These are phyloP conservation scores for Bruguiera hainesii DNA, from an alignment of 441 rosid genomes.

Conservation along the genomic window DNA sequence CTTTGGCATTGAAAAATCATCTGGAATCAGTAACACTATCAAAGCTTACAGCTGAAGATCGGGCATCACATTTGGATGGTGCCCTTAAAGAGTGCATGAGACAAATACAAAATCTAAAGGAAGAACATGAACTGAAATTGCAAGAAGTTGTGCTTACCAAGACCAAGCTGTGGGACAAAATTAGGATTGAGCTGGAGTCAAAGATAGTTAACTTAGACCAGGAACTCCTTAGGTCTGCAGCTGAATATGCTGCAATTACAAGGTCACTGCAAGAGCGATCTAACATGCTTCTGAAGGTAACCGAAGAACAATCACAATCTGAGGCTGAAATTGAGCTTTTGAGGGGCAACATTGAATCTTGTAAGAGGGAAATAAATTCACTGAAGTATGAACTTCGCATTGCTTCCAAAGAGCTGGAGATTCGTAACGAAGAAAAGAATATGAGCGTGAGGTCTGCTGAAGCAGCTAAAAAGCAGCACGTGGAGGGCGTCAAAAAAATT, in stretches of 20 bases:
- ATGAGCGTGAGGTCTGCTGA: conserved; percentile 95
- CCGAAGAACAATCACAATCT: conserved; percentile 75
- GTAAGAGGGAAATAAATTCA: conserved; percentile 83
- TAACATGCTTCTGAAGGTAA: conserved; percentile 67
- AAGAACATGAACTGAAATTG: conserved; percentile 79
- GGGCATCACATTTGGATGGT: conserved; percentile 86
- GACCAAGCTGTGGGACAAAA: conserved; percentile 72
- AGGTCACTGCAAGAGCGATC: conserved; percentile 88
- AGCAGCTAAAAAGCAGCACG: conserved; percentile 77
- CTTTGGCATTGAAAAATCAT: conserved; percentile 75
- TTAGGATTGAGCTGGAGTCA: conserved; percentile 65
- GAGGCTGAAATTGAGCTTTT: conserved; percentile 83
- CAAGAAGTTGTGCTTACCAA: conserved; percentile 62
- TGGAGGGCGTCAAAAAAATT: conserved; percentile 85
- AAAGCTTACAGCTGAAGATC: conserved; percentile 86
- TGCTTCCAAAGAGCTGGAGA: conserved; percentile 78
- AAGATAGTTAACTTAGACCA: conserved; percentile 66
- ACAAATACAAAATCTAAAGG: conserved; percentile 82
- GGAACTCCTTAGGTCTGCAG: conserved; percentile 71
- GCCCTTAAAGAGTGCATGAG: conserved; percentile 98
- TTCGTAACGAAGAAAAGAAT: conserved; percentile 94
- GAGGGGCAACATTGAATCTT: conserved; percentile 72
- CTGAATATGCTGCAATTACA: conserved; percentile 72
- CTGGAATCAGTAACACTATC: conserved; percentile 77
- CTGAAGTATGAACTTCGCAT: conserved; percentile 81